Evolutionary conservation across 306 rosid species (phyloP).

Genomic region (Inga oerstediana): DNA sequence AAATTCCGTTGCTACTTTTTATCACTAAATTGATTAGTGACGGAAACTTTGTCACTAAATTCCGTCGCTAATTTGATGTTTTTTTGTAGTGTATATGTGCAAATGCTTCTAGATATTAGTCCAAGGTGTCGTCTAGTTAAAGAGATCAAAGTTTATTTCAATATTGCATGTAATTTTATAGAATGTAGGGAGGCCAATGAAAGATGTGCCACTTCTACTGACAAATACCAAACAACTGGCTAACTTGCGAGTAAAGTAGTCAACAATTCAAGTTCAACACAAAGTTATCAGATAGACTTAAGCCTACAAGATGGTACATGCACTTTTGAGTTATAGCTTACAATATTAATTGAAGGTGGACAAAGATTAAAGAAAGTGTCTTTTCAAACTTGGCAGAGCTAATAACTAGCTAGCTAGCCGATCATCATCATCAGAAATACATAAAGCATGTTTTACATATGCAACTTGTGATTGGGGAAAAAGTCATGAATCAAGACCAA

Average conservation of each 20-base stretch:
- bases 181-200: neutral
- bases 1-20: too few relatives aligned
- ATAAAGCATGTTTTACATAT: neutral
- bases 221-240: neutral
- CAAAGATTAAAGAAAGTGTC: neutral
- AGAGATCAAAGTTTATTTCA: too few relatives aligned
- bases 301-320: neutral
- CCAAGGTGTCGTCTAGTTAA: too few relatives aligned
- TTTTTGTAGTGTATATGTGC: too few relatives aligned
- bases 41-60: too few relatives aligned
- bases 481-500: neutral
- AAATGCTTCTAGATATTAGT: too few relatives aligned
- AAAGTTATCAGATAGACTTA: neutral
- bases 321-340: neutral
- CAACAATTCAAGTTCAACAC: neutral
- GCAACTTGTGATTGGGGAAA: neutral
- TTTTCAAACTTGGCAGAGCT: conserved; percentile 15
- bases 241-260: neutral
- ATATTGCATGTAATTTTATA: too few relatives aligned
- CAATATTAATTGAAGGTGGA: neutral
- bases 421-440: neutral
- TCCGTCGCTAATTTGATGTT: too few relatives aligned
- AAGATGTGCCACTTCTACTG: neutral
- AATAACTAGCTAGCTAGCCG: neutral
- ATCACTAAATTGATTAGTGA: too few relatives aligned